phyloP scores from a whole-genome alignment of 1,284 basidiomycete genomes.

The Exobasidium cylindrosporum region DNA sequence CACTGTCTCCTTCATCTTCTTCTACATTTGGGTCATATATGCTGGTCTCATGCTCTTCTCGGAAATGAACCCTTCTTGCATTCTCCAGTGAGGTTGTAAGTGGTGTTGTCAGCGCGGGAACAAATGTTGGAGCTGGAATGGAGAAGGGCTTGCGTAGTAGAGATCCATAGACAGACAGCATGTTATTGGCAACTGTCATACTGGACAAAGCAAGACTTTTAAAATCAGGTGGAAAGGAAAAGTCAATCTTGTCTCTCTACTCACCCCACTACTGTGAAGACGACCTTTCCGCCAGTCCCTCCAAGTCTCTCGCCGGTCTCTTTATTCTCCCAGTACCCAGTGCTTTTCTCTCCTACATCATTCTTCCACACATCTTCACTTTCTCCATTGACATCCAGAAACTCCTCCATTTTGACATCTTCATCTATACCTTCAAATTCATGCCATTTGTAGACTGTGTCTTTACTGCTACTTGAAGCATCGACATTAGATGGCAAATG shows the following conservation, averaged over 20 bases:
- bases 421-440: constrained; percentile 69
- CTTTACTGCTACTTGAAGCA: background rate
- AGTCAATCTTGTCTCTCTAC: background rate
- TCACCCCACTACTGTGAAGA: constrained; percentile 69
- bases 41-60: constrained; percentile 18
- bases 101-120: background rate
- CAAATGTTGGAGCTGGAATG: constrained; percentile 23
- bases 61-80: constrained; percentile 18
- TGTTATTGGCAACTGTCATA: constrained; percentile 86
- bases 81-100: background rate
- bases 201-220: background rate
- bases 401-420: constrained; percentile 27
- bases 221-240: background rate
- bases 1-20: background rate
- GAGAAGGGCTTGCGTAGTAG: constrained; percentile 81
- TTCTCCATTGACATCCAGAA: constrained; percentile 22
- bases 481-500: constrained; percentile 68
- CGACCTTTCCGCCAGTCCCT: constrained; percentile 67
- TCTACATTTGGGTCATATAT: background rate
- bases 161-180: constrained; percentile 88
- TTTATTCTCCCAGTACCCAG: constrained; percentile 78
- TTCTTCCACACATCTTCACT: constrained; percentile 23
- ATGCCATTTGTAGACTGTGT: constrained; percentile 65
- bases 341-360: constrained; percentile 24
- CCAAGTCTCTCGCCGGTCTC: constrained; percentile 71